Evolutionary conservation across 495 filamentous ascomycete genomes (phyloP).

Genomic region (Penicillium simplicissimum): DNA sequence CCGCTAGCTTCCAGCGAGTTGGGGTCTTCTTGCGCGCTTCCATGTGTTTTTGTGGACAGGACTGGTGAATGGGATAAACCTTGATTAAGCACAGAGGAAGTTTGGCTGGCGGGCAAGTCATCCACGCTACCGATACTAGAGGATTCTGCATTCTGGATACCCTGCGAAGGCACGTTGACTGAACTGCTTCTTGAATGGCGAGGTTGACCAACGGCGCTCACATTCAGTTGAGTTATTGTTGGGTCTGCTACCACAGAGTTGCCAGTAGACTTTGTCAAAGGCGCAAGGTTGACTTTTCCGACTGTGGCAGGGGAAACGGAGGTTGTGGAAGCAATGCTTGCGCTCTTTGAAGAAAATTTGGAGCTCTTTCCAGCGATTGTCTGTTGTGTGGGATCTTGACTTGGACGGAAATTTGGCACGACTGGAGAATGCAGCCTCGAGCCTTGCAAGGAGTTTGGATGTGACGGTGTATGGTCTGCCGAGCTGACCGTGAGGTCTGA

Average conservation of each 20-base stretch:
- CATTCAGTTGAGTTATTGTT: constrained; percentile 56
- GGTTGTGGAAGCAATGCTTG: constrained; percentile 54
- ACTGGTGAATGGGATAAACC: constrained; percentile 38
- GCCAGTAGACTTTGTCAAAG: constrained; percentile 50
- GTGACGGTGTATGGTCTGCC: constrained; percentile 29
- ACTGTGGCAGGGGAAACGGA: constrained; percentile 47
- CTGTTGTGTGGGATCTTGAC: constrained; percentile 38
- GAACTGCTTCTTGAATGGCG: constrained; percentile 40
- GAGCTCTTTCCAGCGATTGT: constrained; percentile 47
- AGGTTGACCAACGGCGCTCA: constrained; percentile 52
- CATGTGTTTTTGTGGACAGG: constrained; percentile 32
- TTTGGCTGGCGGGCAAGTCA: constrained; percentile 31
- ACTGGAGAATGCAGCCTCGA: constrained; percentile 48
- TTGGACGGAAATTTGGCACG: constrained; percentile 31
- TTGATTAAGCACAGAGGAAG: constrained; percentile 36
- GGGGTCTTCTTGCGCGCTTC: constrained; percentile 29
- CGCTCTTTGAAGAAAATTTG: constrained; percentile 55
- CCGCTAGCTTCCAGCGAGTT: constrained; percentile 19
- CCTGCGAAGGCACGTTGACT: constrained; percentile 31
- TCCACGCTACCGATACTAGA: constrained; percentile 37
- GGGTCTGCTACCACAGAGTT: constrained; percentile 39
- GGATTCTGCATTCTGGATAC: constrained; percentile 32
- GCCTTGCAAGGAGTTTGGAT: constrained; percentile 36
- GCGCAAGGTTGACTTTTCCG: constrained; percentile 37
- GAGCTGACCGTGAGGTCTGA: constrained; percentile 25